These are phyloP conservation scores for Candida tropicalis DNA, from an alignment of 1,139 yeast genomes.

Conservation along the genomic window DNA sequence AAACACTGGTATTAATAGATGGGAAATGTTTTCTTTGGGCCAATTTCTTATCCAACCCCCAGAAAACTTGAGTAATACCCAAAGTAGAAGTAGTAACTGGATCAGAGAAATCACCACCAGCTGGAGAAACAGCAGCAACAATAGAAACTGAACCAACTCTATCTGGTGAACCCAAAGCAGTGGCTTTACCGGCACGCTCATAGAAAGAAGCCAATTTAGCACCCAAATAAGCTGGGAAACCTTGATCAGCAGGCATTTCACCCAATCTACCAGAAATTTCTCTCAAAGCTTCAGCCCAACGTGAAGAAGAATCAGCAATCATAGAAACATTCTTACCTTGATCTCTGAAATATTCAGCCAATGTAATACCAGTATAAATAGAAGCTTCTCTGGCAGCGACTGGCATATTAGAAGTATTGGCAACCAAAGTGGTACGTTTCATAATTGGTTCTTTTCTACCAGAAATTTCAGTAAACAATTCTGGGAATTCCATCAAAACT, in stretches of 20 bases:
- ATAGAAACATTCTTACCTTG: slow-evolving; percentile 98
- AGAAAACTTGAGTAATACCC: slow-evolving; percentile 98
- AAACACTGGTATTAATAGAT: slow-evolving; percentile 91
- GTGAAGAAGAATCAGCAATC: slow-evolving; percentile 99
- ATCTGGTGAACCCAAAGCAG: slow-evolving; percentile 94
- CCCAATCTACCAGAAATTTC: slow-evolving; percentile 99
- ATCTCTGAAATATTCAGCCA: slow-evolving; percentile 99
- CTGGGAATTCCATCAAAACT: slow-evolving; percentile 99
- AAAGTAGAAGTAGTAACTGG: slow-evolving; percentile 98
- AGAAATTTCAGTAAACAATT: slow-evolving; percentile 82
- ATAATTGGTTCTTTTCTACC: slow-evolving; percentile 98
- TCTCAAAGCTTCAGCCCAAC: slow-evolving; percentile 99
- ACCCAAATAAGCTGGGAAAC: slow-evolving; percentile 99
- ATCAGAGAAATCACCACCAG: slow-evolving; percentile 99
- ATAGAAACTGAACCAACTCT: slow-evolving; percentile 97
- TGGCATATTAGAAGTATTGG: slow-evolving; percentile 99
- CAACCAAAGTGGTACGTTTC: slow-evolving; percentile 99
- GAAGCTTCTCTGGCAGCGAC: slow-evolving; percentile 99
- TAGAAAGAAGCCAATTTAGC: slow-evolving; percentile 98
- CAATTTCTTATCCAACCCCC: slow-evolving; percentile 99
- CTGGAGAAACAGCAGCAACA: slow-evolving; percentile 99
- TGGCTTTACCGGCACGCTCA: slow-evolving; percentile 98
- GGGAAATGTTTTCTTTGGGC: slow-evolving; percentile 99
- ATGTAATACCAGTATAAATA: slow-evolving; percentile 96
- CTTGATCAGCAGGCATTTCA: slow-evolving; percentile 99